Base-by-base conservation (phyloP, 2,329 filamentous ascomycete genomes). In the Nothophoma quercina region DNA sequence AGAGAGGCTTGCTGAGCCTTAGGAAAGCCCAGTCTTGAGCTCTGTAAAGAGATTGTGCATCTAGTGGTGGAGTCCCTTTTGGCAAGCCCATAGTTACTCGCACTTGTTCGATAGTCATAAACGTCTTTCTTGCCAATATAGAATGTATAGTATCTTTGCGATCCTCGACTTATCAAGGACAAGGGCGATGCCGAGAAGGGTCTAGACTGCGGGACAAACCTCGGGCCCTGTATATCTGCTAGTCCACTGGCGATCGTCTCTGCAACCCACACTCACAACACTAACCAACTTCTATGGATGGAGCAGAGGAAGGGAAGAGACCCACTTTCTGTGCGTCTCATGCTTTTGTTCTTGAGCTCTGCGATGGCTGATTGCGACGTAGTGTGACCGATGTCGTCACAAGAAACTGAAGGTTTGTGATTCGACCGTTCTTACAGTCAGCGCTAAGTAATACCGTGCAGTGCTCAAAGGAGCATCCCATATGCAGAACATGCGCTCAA, bases 381-480 rank as follows among this genome's bases (percentile, higher is more conserved):
- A 62, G 56, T 67, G 64, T 56, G 62, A 65, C 42, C 57, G 64
- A 23, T 67, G 64, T 40, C 60, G 64, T 36, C 51, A 62, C 42
- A 67, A 67, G 30, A 67, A 67, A 38, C 33, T 67, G 28, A 67
- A 61, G 49, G 60, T 59, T 29, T 3, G 15, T 33, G 21, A n/a
- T 21, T 16, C 5, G 25, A 30, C 18, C 15, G 9, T 16, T 10
- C n/a, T 33, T 22, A 5, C 29, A 19, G 21, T 5, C 5, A 9
- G 2, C 13, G 29, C 47, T 44, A 33, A 41, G 19, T 55, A 22
- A 55, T 22, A 21, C 16, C 12, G 4, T 34, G 9, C 19, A 67
- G 56, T 67, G 64, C n/a, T 67, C 64, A 19, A 67, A 67, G 36
- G 60, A 67, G 25, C 51, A 56, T 30, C 64, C 64, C 25, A 45